These are phyloP conservation scores for Omphalotus guepiniiformis DNA, from an alignment of 768 basidiomycete species.

Conservation along the genomic window DNA sequence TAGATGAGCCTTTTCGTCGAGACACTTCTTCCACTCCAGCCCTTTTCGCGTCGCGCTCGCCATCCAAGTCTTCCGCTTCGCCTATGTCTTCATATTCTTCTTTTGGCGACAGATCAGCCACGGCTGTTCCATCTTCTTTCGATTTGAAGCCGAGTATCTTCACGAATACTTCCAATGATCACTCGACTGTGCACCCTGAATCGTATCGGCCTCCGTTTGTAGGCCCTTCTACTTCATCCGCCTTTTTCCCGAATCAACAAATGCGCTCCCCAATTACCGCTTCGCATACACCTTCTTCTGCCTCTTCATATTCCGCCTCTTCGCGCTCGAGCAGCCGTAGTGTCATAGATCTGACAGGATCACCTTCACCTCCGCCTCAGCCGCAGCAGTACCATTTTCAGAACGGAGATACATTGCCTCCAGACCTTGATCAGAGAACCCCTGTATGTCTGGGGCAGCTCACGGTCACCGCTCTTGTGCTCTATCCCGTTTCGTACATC, in stretches of 20 bases:
- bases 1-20: constrained; percentile 21
- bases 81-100: constrained; percentile 22
- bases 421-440: constrained; percentile 70
- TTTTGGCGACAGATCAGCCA: constrained; percentile 9
- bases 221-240: constrained; percentile 36
- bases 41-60: constrained; percentile 16
- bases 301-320: constrained; percentile 21
- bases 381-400: constrained; percentile 23
- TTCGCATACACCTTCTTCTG: constrained; percentile 21
- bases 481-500: constrained; percentile 78
- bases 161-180: constrained; percentile 4
- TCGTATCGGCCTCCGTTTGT: constrained; percentile 51
- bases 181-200: constrained; percentile 7
- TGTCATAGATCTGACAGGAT: constrained; percentile 73
- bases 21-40: constrained; percentile 8
- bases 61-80: constrained; percentile 10
- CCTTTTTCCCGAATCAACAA: constrained; percentile 23
- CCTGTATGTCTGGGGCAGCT: constrained; percentile 88
- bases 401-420: constrained; percentile 32
- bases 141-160: constrained; percentile 14
- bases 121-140: constrained; percentile 16
- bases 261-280: constrained; percentile 14
- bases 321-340: constrained; percentile 45
- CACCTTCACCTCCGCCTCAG: constrained; percentile 49
- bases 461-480: constrained; percentile 74